Evolutionary conservation across 2,329 filamentous ascomycete species (phyloP).

Genomic region (Paecilomyces formosus): DNA sequence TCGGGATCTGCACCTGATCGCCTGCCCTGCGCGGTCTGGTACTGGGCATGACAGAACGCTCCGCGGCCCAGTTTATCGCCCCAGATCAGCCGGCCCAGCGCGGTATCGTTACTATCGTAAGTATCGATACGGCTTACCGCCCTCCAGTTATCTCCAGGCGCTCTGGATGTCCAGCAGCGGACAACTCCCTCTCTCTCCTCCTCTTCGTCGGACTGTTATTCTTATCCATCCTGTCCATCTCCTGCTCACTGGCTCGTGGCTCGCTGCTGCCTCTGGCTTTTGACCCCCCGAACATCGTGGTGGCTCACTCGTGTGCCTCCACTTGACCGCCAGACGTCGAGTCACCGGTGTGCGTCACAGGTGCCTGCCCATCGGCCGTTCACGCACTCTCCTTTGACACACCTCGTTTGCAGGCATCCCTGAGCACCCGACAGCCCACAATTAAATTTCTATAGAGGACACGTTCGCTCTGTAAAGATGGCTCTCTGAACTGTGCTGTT

Average conservation of each 20-base stretch:
- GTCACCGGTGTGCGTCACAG: slow-evolving; percentile 39
- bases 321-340: slow-evolving; percentile 24
- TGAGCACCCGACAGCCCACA: slow-evolving; percentile 7
- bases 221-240: background rate
- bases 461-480: slow-evolving; percentile 4
- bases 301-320: slow-evolving; percentile 2
- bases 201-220: background rate
- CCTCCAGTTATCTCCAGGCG: background rate
- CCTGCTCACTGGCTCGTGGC: background rate
- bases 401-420: slow-evolving; percentile 6
- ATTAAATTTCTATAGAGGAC: slow-evolving; percentile 6
- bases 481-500: slow-evolving; percentile 14
- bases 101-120: background rate
- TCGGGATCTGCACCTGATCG: background rate
- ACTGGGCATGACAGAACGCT: background rate
- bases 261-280: background rate
- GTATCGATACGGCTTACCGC: slow-evolving; percentile 1
- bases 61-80: background rate
- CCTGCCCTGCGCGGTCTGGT: background rate
- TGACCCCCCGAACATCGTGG: background rate
- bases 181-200: background rate
- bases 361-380: slow-evolving; percentile 10
- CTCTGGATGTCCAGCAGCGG: background rate
- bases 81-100: background rate
- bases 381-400: slow-evolving; percentile 7